phyloP scores from a whole-genome alignment of 176 grass and related monocot genomes.

The Zizania latifolia region DNA sequence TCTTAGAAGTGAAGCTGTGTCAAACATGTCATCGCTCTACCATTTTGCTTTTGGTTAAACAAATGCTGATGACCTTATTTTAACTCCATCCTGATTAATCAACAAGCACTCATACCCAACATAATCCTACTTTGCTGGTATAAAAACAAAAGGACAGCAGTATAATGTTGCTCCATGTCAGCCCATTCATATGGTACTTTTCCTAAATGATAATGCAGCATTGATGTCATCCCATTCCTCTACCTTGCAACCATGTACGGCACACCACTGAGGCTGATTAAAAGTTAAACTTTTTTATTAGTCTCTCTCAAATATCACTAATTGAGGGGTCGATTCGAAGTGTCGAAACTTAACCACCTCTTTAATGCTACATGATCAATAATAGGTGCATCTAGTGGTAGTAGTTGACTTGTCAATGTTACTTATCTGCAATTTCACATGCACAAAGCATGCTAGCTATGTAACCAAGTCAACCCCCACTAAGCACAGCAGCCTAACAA shows the following conservation, averaged over 20 bases:
- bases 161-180: slow-evolving; percentile 24
- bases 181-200: slow-evolving; percentile 27
- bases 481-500: no score
- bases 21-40: no score
- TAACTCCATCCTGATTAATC: neutral
- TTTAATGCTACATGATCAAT: neutral
- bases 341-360: slow-evolving; percentile 17
- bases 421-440: neutral
- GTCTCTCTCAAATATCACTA: neutral
- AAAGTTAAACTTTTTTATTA: neutral
- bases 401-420: slow-evolving; percentile 15
- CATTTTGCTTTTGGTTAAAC: slow-evolving; percentile 20
- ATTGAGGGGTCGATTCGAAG: slow-evolving; percentile 7
- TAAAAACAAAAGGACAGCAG: slow-evolving; percentile 15
- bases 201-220: slow-evolving; percentile 21
- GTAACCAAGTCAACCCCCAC: slow-evolving; percentile 30
- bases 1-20: no score
- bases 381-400: no score
- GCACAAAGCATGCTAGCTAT: neutral
- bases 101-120: slow-evolving; percentile 17
- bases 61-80: slow-evolving; percentile 13
- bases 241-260: slow-evolving; percentile 25
- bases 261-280: neutral
- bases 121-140: slow-evolving; percentile 36
- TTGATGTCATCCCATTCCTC: slow-evolving; percentile 18